Evolutionary conservation across 208 protist species (phyloP).

Genomic region (Sergeia podlipaevii): DNA sequence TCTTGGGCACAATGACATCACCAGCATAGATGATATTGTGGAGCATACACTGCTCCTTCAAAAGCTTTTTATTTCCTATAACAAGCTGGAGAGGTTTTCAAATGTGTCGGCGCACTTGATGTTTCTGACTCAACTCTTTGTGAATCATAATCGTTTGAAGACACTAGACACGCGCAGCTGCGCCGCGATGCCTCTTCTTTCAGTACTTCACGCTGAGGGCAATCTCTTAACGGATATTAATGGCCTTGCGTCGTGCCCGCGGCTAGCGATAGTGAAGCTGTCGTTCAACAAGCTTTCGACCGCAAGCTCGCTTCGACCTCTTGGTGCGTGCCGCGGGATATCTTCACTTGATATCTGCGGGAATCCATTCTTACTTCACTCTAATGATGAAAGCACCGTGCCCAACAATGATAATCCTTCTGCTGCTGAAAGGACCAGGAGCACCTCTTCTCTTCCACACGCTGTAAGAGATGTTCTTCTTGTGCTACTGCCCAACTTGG

Average conservation of each 20-base stretch:
- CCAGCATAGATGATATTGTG: slow-evolving; percentile 11
- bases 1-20: slow-evolving; percentile 52
- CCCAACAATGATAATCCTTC: too few relatives aligned
- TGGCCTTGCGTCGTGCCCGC: slow-evolving; percentile 49
- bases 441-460: slow-evolving; percentile 1
- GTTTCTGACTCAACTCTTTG: slow-evolving; percentile 70
- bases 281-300: slow-evolving; percentile 51
- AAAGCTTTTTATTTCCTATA: slow-evolving; percentile 63
- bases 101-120: slow-evolving; percentile 9
- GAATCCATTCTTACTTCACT: slow-evolving; percentile 40
- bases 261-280: slow-evolving; percentile 51
- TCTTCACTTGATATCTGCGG: slow-evolving; percentile 39
- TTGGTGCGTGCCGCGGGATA: slow-evolving; percentile 42
- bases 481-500: slow-evolving; percentile 16
- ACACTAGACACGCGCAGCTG: slow-evolving; percentile 22
- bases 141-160: slow-evolving; percentile 57
- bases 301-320: slow-evolving; percentile 27
- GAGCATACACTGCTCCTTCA: slow-evolving; percentile 26
- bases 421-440: too few relatives aligned
- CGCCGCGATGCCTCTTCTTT: slow-evolving; percentile 61
- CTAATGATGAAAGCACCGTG: neutral
- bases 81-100: slow-evolving; percentile 26
- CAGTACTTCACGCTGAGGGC: slow-evolving; percentile 67
- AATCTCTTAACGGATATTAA: slow-evolving; percentile 58
- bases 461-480: neutral